These are phyloP conservation scores for Lactifluus rugatus DNA, from an alignment of 768 basidiomycete genomes.

Conservation along the genomic window DNA sequence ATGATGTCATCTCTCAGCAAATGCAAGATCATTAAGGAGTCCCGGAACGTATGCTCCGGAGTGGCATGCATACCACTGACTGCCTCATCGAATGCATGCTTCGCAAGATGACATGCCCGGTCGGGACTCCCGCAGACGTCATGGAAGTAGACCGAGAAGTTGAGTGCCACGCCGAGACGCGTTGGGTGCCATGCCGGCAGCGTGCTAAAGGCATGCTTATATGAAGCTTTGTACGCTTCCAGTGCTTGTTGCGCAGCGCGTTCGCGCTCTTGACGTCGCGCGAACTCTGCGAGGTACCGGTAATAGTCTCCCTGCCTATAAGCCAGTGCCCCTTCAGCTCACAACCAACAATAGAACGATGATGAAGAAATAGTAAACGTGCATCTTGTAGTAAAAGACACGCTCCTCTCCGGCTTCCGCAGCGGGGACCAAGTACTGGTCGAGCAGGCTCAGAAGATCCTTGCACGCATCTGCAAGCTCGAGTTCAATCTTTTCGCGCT, in stretches of 20 bases:
- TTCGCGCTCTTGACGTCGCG: constrained; percentile 58
- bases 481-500: constrained; percentile 66
- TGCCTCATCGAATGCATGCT: constrained; percentile 88
- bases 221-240: constrained; percentile 77
- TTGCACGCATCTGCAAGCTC: constrained; percentile 71
- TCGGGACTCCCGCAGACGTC: constrained; percentile 80
- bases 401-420: constrained; percentile 72
- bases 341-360: constrained; percentile 1
- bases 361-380: constrained; percentile 21
- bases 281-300: constrained; percentile 84
- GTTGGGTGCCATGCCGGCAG: constrained; percentile 78
- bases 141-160: constrained; percentile 93
- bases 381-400: constrained; percentile 90
- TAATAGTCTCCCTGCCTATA: constrained; percentile 82
- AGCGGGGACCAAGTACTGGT: constrained; percentile 44
- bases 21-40: constrained; percentile 78
- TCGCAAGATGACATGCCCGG: constrained; percentile 79
- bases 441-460: constrained; percentile 65
- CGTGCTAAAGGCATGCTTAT: constrained; percentile 68
- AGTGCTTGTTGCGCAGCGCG: constrained; percentile 65
- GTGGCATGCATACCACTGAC: constrained; percentile 35
- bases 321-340: background rate
- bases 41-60: constrained; percentile 47
- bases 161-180: constrained; percentile 77
- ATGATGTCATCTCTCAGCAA: constrained; percentile 77